A percentile compares a stretch with the other conserved stretches of the same genome.
phyloP scores from a whole-genome alignment of 352 stramenopile genomes.

The Hyaloperonospora brassicae region DNA sequence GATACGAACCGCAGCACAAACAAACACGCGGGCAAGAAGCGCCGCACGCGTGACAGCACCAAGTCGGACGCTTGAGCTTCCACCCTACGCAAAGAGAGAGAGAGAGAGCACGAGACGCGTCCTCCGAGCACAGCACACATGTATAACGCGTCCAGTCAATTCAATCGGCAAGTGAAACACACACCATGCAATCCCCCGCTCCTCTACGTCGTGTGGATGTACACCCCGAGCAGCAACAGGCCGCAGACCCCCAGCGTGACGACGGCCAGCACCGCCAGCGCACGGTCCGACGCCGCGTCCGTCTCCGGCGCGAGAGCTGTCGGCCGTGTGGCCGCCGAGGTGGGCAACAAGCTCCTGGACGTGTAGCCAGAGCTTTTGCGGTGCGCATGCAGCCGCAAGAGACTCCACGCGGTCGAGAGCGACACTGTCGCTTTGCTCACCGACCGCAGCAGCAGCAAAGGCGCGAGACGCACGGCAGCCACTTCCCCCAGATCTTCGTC shows the following conservation, averaged over 20 bases:
- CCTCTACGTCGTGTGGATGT: slow-evolving; percentile 19
- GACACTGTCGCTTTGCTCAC: slow-evolving; percentile 26
- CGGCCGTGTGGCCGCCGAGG: slow-evolving; percentile 16
- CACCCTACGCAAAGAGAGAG: background rate
- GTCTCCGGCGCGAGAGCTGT: slow-evolving; percentile 12
- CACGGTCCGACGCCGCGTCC: slow-evolving; percentile 31
- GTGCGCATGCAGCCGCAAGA: slow-evolving; percentile 9
- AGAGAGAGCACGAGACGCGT: too few species aligned
- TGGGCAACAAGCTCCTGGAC: slow-evolving; percentile 5
- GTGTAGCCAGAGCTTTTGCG: slow-evolving; percentile 13
- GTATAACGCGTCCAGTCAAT: background rate
- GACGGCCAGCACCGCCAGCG: slow-evolving; percentile 26
- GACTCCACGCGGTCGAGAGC: slow-evolving; percentile 16
- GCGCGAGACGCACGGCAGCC: slow-evolving; percentile 15
- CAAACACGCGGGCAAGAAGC: slow-evolving; percentile 10
- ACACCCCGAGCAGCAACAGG: slow-evolving; percentile 31
- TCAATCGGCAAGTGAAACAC: slow-evolving; percentile 13
- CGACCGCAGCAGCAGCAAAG: slow-evolving; percentile 23
- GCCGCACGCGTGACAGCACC: background rate
- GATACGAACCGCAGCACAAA: slow-evolving; percentile 2
- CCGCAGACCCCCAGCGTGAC: slow-evolving; percentile 28
- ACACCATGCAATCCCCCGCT: slow-evolving; percentile 8
- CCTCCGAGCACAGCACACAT: background rate
- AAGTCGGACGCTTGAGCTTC: background rate
- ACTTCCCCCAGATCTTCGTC: slow-evolving; percentile 37